These are phyloP conservation scores for Colletotrichum filicis DNA, from an alignment of 2,329 filamentous ascomycete genomes.

Conservation along the genomic window DNA sequence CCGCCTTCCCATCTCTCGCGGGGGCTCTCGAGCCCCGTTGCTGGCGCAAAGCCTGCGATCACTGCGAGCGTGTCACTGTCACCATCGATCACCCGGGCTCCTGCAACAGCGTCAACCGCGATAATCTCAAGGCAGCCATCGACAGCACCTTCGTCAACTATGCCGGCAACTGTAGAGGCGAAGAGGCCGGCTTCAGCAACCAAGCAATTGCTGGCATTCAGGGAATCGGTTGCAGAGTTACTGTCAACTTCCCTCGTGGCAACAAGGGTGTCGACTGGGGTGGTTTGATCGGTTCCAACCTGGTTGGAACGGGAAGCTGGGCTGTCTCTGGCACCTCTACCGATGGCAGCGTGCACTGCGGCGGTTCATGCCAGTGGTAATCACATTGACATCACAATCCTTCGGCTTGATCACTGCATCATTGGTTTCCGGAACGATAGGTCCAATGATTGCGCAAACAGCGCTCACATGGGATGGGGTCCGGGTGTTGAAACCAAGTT, in stretches of 20 bases:
- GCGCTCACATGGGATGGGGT: too few relatives aligned
- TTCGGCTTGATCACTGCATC: not conserved
- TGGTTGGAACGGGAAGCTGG: conserved; percentile 17
- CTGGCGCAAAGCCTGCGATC: conserved; percentile 6
- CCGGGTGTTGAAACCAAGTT: not conserved
- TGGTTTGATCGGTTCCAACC: conserved; percentile 3
- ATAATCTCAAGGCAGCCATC: conserved; percentile 13
- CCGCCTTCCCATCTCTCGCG: not conserved
- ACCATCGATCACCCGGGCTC: conserved; percentile 10
- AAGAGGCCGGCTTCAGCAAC: conserved; percentile 3
- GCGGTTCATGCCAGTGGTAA: conserved; percentile 18
- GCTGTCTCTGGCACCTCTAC: conserved; percentile 13
- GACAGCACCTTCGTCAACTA: conserved; percentile 16
- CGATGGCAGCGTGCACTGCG: conserved; percentile 15
- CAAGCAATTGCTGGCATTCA: conserved; percentile 7
- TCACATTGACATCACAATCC: not conserved
- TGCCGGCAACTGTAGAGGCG: conserved; percentile 13
- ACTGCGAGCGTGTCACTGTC: conserved; percentile 12
- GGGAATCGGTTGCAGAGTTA: conserved; percentile 17
- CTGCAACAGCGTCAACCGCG: conserved; percentile 15
- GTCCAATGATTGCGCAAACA: not conserved
- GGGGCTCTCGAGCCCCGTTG: conserved; percentile 3
- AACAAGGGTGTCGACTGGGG: conserved; percentile 25
- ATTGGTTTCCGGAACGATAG: not conserved
- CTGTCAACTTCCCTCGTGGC: conserved; percentile 12